Conservation (phyloP, 768 basidiomycete species). For the Trametes punicea region DNA sequence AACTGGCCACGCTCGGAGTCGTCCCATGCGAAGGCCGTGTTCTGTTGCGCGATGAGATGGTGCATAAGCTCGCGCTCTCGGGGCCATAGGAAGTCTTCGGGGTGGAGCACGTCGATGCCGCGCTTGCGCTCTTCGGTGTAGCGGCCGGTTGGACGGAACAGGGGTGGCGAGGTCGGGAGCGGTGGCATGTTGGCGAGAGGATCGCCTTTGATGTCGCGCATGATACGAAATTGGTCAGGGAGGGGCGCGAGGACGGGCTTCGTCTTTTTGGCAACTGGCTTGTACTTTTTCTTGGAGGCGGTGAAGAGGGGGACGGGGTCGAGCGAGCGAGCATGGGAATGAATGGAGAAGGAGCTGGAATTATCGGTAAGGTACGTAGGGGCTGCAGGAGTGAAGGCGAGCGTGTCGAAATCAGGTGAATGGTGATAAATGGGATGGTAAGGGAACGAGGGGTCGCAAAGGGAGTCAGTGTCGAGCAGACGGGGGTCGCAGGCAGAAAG, state of each 20-base stretch:
- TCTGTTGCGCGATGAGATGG: constrained; percentile 28
- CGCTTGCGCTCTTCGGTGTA: constrained; percentile 20
- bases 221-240: constrained; percentile 21
- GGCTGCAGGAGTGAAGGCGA: not conserved
- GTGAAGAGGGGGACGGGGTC: not conserved
- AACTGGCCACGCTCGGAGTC: constrained; percentile 36
- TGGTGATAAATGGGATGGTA: not conserved
- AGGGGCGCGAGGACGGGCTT: constrained; percentile 21
- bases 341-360: not conserved
- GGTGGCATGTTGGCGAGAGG: constrained; percentile 14
- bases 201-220: constrained; percentile 15
- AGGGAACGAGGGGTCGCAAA: constrained; percentile 6
- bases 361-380: not conserved
- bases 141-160: constrained; percentile 3
- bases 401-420: not conserved
- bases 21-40: constrained; percentile 37
- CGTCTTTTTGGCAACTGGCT: constrained; percentile 21
- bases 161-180: constrained; percentile 11
- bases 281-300: constrained; percentile 22
- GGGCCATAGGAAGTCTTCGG: constrained; percentile 29
- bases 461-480: not conserved
- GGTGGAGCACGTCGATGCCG: constrained; percentile 7
- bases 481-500: constrained; percentile 3
- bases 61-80: constrained; percentile 34
- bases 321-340: not conserved